Evolutionary conservation across 345 rosid genomes (phyloP), one percentile per base, ranked within the genome.

Genomic region (Populus nigra): DNA sequence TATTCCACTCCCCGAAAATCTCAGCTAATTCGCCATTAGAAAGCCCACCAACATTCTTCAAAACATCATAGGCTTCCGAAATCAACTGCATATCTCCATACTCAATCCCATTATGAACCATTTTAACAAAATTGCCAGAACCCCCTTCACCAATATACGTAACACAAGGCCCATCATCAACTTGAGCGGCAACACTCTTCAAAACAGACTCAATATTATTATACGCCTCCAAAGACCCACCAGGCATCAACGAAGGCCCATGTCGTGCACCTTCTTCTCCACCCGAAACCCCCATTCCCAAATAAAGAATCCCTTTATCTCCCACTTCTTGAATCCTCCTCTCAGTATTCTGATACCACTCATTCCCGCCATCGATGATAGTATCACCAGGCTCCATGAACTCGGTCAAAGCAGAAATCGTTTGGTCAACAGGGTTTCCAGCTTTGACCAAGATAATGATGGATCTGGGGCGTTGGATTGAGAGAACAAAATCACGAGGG

Each of bases 11-110:
- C 0, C 76, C 67, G 41, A 94, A 94, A 41, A 91, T 91, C 81
- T 85, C 91, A 0, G 91, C 94, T 16, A 94, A 86, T 85, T 94
- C 95, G 13, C 72, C 81, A 61, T 93, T 94, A 7, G 86, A 82
- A 38, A 91, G 82, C 31, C 98, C 97, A 0, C 97, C 98, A 18
- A 90, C 94, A 77, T 93, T 86, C 87, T 91, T 94, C 89, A 95
- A 87, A 36, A 95, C 99, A 45, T 95, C 99, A 62, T 93, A 95
- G 15, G 99, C 98, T 77, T 95, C 98, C 0, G 97, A 93, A 65
- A 95, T 95, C 80, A 95, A 71, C 80, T 95, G 99, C 99, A 95
- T 95, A 65, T 95, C 99, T 8, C 99, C 99, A n/a, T 93, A 95
- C 73, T 93, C 99, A 38, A 95, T 95, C 75, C 99, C 99, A n/a